Percentiles rank a stretch among this genome's conserved stretches.
These are phyloP conservation scores for Dorcoceras hygrometricum DNA, from an alignment of 257 asterid genomes.

Conservation along the genomic window DNA sequence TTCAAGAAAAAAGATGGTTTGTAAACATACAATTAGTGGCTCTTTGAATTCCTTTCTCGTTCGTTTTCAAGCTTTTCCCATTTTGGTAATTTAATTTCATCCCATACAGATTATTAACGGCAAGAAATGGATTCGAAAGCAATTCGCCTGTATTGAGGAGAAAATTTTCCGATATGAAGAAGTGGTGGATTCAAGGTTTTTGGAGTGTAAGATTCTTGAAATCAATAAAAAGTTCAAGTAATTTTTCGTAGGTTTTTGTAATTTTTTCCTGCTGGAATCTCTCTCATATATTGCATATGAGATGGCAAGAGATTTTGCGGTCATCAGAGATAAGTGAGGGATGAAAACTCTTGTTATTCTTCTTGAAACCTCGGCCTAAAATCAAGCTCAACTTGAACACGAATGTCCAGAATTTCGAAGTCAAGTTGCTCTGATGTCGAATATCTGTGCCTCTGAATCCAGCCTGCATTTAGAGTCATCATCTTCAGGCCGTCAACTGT, in stretches of 20 bases:
- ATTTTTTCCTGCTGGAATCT: neutral
- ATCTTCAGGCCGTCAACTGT: constrained; percentile 6
- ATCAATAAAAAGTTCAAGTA: too few relatives aligned
- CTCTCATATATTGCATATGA: neutral
- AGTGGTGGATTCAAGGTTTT: neutral
- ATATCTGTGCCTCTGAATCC: too few relatives aligned
- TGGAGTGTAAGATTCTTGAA: neutral
- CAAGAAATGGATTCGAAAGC: constrained; percentile 3
- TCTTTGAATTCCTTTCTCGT: neutral
- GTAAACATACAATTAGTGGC: constrained; percentile 15
- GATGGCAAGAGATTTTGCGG: constrained; percentile 26
- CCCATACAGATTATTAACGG: constrained; percentile 44
- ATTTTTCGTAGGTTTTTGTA: neutral
- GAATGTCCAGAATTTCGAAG: neutral
- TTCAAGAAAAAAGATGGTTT: constrained; percentile 90
- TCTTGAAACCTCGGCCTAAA: too few relatives aligned
- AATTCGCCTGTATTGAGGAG: constrained; percentile 19
- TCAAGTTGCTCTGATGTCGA: neutral
- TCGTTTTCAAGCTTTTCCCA: constrained; percentile 8
- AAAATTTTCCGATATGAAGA: constrained; percentile 3
- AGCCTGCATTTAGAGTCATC: too few relatives aligned
- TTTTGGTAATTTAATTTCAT: constrained; percentile 15
- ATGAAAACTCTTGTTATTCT: constrained; percentile 21
- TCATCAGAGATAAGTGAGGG: constrained; percentile 23
- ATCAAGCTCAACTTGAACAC: too few relatives aligned